A percentile compares a stretch with the other conserved stretches of the same genome.
These are phyloP conservation scores for Echium plantagineum DNA, from an alignment of 257 asterid species.

Conservation along the genomic window DNA sequence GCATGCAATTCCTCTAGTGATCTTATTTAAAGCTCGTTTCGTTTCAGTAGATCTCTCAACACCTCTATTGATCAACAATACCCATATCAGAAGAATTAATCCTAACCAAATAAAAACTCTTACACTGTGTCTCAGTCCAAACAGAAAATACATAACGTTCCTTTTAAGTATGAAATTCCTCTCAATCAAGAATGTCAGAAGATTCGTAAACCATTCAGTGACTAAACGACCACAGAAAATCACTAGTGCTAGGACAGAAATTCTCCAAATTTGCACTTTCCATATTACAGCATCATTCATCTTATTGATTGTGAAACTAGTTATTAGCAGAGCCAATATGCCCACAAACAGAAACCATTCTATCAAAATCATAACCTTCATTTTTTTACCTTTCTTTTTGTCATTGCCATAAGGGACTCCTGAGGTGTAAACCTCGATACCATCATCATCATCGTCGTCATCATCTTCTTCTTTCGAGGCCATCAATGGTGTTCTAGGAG, in stretches of 20 bases:
- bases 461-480: conserved; percentile 26
- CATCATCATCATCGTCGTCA: conserved; percentile 28
- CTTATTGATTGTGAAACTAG: conserved; percentile 6
- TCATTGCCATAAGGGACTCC: conserved; percentile 14
- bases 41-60: conserved; percentile 3
- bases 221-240: conserved; percentile 18
- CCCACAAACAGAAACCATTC: conserved; percentile 14
- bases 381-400: conserved; percentile 15
- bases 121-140: conserved; percentile 19
- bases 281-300: conserved; percentile 2
- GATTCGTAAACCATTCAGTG: conserved; percentile 15
- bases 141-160: conserved; percentile 18
- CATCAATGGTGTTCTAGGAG: conserved; percentile 60
- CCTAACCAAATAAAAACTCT: conserved; percentile 17
- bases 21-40: conserved; percentile 5
- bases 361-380: conserved; percentile 8
- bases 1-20: conserved; percentile 11
- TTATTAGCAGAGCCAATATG: conserved; percentile 5
- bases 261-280: conserved; percentile 20
- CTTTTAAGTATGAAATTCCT: conserved; percentile 16
- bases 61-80: conserved; percentile 6
- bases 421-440: conserved; percentile 31
- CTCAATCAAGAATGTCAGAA: conserved; percentile 20
- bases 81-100: conserved; percentile 17
- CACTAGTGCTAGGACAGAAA: conserved; percentile 19